Base-by-base conservation (phyloP, 2,329 filamentous ascomycete species). In the Fusarium subtropicale region DNA sequence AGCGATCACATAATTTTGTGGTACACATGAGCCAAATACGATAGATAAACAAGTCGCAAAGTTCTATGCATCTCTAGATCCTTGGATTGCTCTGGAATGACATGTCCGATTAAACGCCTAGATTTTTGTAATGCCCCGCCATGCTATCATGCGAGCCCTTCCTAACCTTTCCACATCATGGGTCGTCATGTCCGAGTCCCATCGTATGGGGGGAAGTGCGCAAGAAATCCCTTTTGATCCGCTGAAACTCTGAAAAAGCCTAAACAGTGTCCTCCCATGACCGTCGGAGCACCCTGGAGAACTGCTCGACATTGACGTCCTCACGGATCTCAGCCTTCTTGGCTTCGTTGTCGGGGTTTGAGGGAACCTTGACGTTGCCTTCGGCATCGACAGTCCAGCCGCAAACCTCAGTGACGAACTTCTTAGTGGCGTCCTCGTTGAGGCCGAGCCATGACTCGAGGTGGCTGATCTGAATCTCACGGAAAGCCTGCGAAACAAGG, bases 341-440 rank as follows among this genome's bases (percentile, higher is more conserved):
- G 45, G 94, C 96, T 88, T 98, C 95, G 80, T 97, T 97, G 83
- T 99, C 96, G 78, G 96, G 92, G 84, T 99, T 99, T 76, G 91
- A 85, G 58, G 96, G 96, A 59, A 99, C 88, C 79, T 88, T 88
- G 68, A 97, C 90, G 44, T 83, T 77, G 34, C 86, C 84, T 56
- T 85, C 88, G 31, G 85, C 83, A 65, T 93, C 91, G 42, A 97
- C 86, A 75, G 87, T 88, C 94, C 95, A 99, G 71, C 92, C 93
- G 77, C 92, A 96, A 13, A 95, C 92, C 79, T 95, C 92, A 60
- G 88, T 87, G 72, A 96, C 88, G 74, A 97, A 97, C 81, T 93
- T 93, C 75, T 87, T 85, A 51, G 92, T 88, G 34, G 86, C 85
- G 52, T 90, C 89, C 65, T 87, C 86, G 76, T 87, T 88, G 65